phyloP scores from a whole-genome alignment of 768 basidiomycete genomes.

The Hortiboletus flavorubellus region DNA sequence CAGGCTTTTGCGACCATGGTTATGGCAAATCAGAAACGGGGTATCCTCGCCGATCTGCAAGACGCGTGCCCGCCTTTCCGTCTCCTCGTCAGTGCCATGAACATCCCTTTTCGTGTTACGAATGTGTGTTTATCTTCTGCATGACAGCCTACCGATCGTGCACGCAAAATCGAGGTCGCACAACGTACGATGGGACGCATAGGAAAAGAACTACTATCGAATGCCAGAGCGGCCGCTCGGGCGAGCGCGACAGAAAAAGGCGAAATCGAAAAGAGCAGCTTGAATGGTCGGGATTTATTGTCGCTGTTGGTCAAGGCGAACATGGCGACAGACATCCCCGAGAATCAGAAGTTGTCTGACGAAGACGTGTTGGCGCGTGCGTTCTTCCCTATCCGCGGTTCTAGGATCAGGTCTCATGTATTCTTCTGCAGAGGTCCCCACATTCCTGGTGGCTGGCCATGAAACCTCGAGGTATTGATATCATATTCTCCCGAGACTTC shows the following conservation, averaged over 20 bases:
- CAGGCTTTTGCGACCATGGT: conserved; percentile 31
- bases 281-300: conserved; percentile 51
- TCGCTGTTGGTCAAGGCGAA: conserved; percentile 62
- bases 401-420: too few relatives aligned
- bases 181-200: conserved; percentile 46
- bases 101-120: not conserved
- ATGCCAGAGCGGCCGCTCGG: conserved; percentile 44
- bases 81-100: conserved; percentile 33
- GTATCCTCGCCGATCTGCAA: conserved; percentile 32
- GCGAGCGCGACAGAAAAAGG: conserved; percentile 23
- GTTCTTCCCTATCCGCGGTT: not conserved
- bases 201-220: conserved; percentile 43
- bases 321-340: conserved; percentile 55
- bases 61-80: conserved; percentile 37
- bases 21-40: not conserved
- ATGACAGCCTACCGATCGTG: conserved; percentile 22
- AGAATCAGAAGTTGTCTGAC: conserved; percentile 54
- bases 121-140: not conserved
- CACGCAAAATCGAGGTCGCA: conserved; percentile 24
- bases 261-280: conserved; percentile 32
- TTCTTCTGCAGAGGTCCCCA: too few relatives aligned
- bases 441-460: too few relatives aligned
- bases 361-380: conserved; percentile 56
- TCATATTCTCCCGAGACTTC: too few relatives aligned
- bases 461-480: too few relatives aligned